These are phyloP conservation scores for Phaeosphaeriaceae sp. DNA, from an alignment of 2,329 filamentous ascomycete genomes.

Conservation along the genomic window DNA sequence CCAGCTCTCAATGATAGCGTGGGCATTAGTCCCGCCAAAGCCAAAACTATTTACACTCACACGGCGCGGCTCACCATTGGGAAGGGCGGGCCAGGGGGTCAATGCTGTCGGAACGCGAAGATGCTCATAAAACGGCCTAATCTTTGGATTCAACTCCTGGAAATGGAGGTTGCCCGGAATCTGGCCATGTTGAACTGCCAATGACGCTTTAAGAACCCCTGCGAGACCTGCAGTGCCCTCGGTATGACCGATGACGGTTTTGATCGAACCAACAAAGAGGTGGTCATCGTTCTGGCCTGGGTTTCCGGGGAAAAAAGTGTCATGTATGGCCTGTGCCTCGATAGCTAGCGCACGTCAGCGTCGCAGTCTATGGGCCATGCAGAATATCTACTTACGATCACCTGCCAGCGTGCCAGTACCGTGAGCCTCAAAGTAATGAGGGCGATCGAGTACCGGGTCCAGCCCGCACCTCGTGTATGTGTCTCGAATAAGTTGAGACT, in stretches of 20 bases:
- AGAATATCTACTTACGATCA: constrained; percentile 9
- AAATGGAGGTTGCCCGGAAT: constrained; percentile 47
- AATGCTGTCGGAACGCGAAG: background rate
- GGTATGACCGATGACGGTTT: constrained; percentile 52
- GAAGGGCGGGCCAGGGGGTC: constrained; percentile 18
- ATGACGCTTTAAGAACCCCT: constrained; percentile 45
- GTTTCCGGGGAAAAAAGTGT: background rate
- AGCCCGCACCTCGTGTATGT: constrained; percentile 46
- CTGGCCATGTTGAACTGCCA: constrained; percentile 31
- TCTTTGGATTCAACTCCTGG: constrained; percentile 37
- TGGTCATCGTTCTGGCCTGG: background rate
- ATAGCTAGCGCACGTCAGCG: constrained; percentile 18
- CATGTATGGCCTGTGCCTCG: background rate
- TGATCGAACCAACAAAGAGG: constrained; percentile 25
- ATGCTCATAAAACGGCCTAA: constrained; percentile 22
- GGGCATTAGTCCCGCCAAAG: constrained; percentile 31
- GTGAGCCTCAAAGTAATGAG: constrained; percentile 43
- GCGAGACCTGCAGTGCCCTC: constrained; percentile 50
- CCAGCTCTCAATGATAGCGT: constrained; percentile 27
- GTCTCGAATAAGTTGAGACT: constrained; percentile 29
- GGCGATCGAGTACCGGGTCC: constrained; percentile 47
- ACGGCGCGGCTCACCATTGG: background rate
- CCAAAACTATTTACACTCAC: constrained; percentile 33
- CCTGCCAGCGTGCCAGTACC: constrained; percentile 66
- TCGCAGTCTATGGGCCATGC: constrained; percentile 1